Evolutionary conservation across 345 rosid genomes (phyloP).

Genomic region (Arabis hirsuta): DNA sequence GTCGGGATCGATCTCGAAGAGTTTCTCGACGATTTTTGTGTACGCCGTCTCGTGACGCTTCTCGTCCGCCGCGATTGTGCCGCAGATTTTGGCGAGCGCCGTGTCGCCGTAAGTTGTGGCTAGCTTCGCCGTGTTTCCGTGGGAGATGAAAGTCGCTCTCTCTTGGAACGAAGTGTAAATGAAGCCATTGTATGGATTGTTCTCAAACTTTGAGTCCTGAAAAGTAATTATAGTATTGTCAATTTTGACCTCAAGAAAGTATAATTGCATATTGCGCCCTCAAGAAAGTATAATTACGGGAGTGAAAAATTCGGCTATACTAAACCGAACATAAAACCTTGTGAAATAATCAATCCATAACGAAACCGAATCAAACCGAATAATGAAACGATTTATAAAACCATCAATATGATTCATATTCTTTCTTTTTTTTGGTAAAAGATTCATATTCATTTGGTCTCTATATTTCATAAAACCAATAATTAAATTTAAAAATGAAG

Average conservation of each 20-base stretch:
- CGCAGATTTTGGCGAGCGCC: conserved; percentile 53
- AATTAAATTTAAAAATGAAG: no score
- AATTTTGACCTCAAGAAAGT: neutral
- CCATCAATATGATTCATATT: no score
- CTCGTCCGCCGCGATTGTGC: conserved; percentile 56
- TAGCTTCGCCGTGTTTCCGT: conserved; percentile 56
- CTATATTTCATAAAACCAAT: no score
- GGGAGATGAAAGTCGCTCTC: conserved; percentile 61
- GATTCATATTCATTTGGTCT: neutral
- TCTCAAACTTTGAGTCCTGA: conserved; percentile 55
- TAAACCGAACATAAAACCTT: no score
- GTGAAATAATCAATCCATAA: no score
- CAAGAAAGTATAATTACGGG: neutral
- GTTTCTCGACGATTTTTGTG: conserved; percentile 50
- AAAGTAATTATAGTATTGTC: neutral
- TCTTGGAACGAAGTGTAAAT: conserved; percentile 63
- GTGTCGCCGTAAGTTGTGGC: conserved; percentile 47
- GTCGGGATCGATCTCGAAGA: conserved; percentile 55
- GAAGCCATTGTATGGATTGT: conserved; percentile 56
- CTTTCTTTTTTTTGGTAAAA: no score
- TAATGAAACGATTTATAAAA: no score
- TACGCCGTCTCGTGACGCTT: conserved; percentile 61
- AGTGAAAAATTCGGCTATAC: no score
- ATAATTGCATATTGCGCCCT: neutral
- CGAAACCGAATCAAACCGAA: no score